A percentile compares a stretch with the other conserved stretches of the same genome.
Conservation (phyloP, 768 basidiomycete genomes). For the Tricholoma flavovirens region DNA sequence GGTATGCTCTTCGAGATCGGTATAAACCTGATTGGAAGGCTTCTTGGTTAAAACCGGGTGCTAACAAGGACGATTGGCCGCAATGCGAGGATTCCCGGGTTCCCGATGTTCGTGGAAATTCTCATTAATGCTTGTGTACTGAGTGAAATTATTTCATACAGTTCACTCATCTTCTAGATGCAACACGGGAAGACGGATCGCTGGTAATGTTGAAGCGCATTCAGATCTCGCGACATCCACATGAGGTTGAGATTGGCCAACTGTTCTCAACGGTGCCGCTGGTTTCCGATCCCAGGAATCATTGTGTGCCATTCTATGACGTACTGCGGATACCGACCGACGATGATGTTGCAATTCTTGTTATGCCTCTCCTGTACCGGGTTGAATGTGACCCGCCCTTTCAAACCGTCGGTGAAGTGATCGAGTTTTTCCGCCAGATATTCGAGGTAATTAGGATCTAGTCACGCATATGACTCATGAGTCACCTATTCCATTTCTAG, state of each 20-base stretch:
- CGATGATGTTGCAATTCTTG: constrained; percentile 11
- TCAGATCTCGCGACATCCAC: constrained; percentile 7
- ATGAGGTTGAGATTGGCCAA: constrained; percentile 23
- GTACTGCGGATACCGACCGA: constrained; percentile 16
- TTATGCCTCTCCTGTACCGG: constrained; percentile 15
- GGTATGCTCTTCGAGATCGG: no score
- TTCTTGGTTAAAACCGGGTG: no score
- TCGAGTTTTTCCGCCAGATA: constrained; percentile 31
- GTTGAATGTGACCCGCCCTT: constrained; percentile 20
- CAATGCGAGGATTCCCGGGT: constrained; percentile 4
- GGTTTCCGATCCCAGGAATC: constrained; percentile 17
- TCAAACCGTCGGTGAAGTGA: constrained; percentile 26
- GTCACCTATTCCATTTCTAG: constrained; percentile 15
- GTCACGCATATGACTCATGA: background rate
- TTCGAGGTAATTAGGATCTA: no score
- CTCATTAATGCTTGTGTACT: background rate
- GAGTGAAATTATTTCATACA: background rate
- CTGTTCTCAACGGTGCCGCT: constrained; percentile 15
- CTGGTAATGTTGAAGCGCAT: constrained; percentile 25
- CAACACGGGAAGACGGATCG: constrained; percentile 22
- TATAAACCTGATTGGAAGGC: no score
- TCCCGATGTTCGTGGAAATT: background rate
- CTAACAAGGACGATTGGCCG: no score
- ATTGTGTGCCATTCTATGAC: constrained; percentile 23
- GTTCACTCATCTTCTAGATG: constrained; percentile 21